These are phyloP conservation scores for Xylaria digitata DNA, from an alignment of 2,329 filamentous ascomycete genomes.

Conservation along the genomic window DNA sequence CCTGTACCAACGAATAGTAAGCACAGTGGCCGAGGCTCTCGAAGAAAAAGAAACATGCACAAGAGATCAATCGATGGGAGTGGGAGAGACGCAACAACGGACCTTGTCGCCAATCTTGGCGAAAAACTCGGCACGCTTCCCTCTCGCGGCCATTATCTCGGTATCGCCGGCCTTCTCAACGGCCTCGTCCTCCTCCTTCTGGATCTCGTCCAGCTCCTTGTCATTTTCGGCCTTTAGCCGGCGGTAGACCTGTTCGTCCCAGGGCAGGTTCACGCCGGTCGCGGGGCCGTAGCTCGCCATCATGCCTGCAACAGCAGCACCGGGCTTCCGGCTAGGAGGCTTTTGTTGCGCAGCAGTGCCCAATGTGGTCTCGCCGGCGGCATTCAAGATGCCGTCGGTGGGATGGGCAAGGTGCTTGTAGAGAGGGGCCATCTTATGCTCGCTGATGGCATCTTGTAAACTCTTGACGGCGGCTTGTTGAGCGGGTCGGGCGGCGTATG, in stretches of 20 bases:
- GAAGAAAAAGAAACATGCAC: not conserved
- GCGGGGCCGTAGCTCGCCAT: constrained; percentile 76
- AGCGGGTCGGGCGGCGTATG: constrained; percentile 71
- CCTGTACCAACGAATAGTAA: constrained; percentile 62
- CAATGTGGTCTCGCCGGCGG: constrained; percentile 71
- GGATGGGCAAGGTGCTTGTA: constrained; percentile 88
- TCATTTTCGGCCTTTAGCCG: constrained; percentile 81
- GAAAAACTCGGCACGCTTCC: constrained; percentile 96
- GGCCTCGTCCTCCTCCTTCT: constrained; percentile 93
- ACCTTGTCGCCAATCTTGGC: constrained; percentile 97
- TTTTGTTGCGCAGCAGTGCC: constrained; percentile 61
- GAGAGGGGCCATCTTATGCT: constrained; percentile 88
- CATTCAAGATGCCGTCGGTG: constrained; percentile 83
- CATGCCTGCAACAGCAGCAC: constrained; percentile 75
- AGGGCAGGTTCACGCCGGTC: constrained; percentile 77
- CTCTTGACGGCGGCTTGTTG: constrained; percentile 79
- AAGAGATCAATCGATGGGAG: not conserved
- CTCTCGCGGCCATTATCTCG: constrained; percentile 90
- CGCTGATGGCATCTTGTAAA: constrained; percentile 83
- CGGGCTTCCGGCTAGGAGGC: constrained; percentile 73
- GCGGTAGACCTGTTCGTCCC: constrained; percentile 91
- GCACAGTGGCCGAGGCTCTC: not conserved
- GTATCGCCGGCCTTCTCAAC: constrained; percentile 96
- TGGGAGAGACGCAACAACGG: constrained; percentile 40
- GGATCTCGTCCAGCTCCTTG: constrained; percentile 77